Conservation (phyloP, 2,329 filamentous ascomycete species). For the Botrytis fragariae region DNA sequence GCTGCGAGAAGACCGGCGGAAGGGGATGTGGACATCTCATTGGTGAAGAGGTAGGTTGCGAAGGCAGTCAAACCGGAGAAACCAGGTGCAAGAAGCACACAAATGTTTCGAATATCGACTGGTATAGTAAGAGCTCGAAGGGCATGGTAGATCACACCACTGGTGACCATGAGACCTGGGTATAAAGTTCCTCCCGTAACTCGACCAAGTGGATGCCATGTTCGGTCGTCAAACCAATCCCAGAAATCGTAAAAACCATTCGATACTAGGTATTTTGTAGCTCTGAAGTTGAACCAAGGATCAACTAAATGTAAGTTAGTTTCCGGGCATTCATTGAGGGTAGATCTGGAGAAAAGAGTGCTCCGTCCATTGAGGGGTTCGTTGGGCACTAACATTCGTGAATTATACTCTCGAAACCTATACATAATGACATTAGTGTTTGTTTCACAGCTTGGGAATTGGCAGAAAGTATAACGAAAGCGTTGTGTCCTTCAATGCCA, state of each 20-base stretch:
- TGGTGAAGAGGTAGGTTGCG: constrained; percentile 90
- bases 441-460: constrained; percentile 11
- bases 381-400: constrained; percentile 81
- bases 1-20: constrained; percentile 94
- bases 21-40: constrained; percentile 93
- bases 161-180: constrained; percentile 98
- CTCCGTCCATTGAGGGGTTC: constrained; percentile 22
- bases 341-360: constrained; percentile 21
- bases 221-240: constrained; percentile 99
- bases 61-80: constrained; percentile 94
- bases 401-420: constrained; percentile 98
- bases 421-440: constrained; percentile 35
- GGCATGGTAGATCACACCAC: constrained; percentile 91
- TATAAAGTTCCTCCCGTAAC: constrained; percentile 99
- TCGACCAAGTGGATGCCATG: constrained; percentile 97
- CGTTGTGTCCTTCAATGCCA: not conserved
- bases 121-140: constrained; percentile 86
- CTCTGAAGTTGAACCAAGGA: constrained; percentile 99
- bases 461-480: not conserved
- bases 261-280: constrained; percentile 94
- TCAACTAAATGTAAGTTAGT: constrained; percentile 65
- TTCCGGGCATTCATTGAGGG: constrained; percentile 33
- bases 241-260: constrained; percentile 99
- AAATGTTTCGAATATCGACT: constrained; percentile 98
- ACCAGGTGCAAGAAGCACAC: constrained; percentile 88